A percentile compares a stretch with the other conserved stretches of the same genome.
Evolutionary conservation across 2,329 filamentous ascomycete genomes (phyloP).

Genomic region (Colletotrichum sojae): DNA sequence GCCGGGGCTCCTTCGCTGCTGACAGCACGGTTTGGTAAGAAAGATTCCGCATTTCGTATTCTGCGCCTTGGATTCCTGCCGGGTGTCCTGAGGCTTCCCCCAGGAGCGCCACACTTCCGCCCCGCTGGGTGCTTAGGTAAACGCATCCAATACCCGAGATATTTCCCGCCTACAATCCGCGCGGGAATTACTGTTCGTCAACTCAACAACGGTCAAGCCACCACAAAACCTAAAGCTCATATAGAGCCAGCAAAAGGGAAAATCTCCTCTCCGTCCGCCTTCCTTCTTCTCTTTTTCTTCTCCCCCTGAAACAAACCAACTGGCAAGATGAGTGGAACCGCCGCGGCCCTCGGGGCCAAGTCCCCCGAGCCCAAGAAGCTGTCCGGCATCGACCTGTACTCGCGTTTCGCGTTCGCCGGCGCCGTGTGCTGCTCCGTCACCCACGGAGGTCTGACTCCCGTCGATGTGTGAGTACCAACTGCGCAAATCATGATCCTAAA

Average conservation of each 20-base stretch:
- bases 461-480: constrained; percentile 90
- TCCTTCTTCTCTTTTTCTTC: not conserved
- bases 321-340: not conserved
- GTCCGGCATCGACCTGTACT: constrained; percentile 67
- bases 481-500: too few species aligned
- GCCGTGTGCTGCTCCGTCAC: constrained; percentile 98
- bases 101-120: too few species aligned
- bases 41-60: too few species aligned
- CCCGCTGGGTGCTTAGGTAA: not conserved
- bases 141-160: not conserved
- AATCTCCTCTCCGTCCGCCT: not conserved
- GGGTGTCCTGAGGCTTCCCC: not conserved
- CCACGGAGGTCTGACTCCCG: constrained; percentile 94
- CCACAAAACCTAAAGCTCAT: not conserved
- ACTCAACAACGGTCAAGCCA: not conserved
- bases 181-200: not conserved
- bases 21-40: not conserved
- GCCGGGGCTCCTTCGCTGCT: not conserved
- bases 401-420: constrained; percentile 95
- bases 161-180: not conserved
- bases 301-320: not conserved
- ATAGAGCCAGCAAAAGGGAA: not conserved
- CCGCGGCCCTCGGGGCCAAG: not conserved
- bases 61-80: not conserved
- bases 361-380: constrained; percentile 1